Percentiles rank a stretch among this genome's conserved stretches.
phyloP scores from a whole-genome alignment of 192 early-diverging fungal genomes.

The Chytriomyces confervae region DNA sequence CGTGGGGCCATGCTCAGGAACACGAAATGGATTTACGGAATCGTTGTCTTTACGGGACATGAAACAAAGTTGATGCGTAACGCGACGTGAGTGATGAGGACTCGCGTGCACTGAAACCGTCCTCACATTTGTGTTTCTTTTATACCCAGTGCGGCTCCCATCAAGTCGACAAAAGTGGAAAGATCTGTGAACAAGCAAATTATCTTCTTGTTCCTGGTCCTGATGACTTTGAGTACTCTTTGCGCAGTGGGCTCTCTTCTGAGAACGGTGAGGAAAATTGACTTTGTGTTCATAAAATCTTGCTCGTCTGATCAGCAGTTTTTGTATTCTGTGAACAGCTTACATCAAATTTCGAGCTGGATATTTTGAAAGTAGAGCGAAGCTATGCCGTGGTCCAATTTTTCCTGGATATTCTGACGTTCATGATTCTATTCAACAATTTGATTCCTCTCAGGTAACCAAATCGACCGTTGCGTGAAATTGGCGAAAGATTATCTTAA shows the following conservation, averaged over 20 bases:
- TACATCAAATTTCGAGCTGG: slow-evolving; percentile 41
- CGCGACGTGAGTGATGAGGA: slow-evolving; percentile 57
- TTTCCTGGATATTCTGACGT: slow-evolving; percentile 91
- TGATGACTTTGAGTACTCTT: slow-evolving; percentile 81
- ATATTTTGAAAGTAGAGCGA: slow-evolving; percentile 37
- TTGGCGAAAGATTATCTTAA: not conserved
- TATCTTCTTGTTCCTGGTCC: slow-evolving; percentile 85
- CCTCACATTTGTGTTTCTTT: not conserved
- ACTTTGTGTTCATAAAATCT: not conserved
- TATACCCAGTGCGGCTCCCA: slow-evolving; percentile 72
- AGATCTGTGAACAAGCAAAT: slow-evolving; percentile 93
- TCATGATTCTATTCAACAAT: slow-evolving; percentile 98
- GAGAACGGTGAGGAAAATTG: slow-evolving; percentile 31
- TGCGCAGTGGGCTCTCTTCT: slow-evolving; percentile 81
- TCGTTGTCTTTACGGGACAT: slow-evolving; percentile 98
- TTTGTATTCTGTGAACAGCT: slow-evolving; percentile 9
- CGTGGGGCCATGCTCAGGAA: slow-evolving; percentile 92
- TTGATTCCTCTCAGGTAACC: slow-evolving; percentile 92
- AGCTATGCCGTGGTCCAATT: slow-evolving; percentile 52
- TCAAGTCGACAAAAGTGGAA: slow-evolving; percentile 93
- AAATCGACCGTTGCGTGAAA: not conserved
- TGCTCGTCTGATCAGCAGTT: no score
- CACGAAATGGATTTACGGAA: slow-evolving; percentile 93
- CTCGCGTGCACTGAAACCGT: not conserved
- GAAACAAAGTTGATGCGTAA: slow-evolving; percentile 98